Evolutionary conservation across 805 yeast species (phyloP), one percentile per base, ranked within the genome.

Genomic region (Lachancea waltii): DNA sequence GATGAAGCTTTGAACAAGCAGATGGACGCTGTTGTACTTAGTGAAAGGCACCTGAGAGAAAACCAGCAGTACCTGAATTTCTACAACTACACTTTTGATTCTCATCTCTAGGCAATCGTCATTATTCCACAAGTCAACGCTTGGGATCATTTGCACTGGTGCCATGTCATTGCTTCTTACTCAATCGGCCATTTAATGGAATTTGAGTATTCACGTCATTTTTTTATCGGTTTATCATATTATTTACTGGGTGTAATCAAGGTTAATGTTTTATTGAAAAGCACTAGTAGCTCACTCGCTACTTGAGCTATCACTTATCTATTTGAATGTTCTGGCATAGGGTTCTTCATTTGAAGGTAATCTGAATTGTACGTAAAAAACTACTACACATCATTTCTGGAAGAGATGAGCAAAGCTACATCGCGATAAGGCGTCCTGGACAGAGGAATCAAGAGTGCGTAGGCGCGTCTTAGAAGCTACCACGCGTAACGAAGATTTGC

Each of bases 51-150:
- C 18, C 31, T 49, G 19, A 47, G 53, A 31, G 62, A 58, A 30
- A 51, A 53, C 7, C 50, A 54, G 38, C 56, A 56, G 31, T 59
- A 54, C 41, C 19, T 56, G 38, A 50, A 56, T 29, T 56, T 59
- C 35, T 59, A 57, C 47, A 57, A 56, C 26, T 33, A 22, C 31
- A 42, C 45, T 7, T 38, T 38, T 36, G 29, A 38, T 16, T 22
- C 38, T 21, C 37, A 42, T 14, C 33, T 35, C 13, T n/a, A n/a
- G n/a, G n/a, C n/a, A n/a, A n/a, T n/a, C n/a, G n/a, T n/a, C n/a
- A n/a, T n/a, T n/a, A n/a, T n/a, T n/a, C n/a, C n/a, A n/a, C n/a
- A n/a, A n/a, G n/a, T n/a, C n/a, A n/a, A n/a, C n/a, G n/a, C n/a
- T n/a, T n/a, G n/a, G n/a, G n/a, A n/a, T n/a, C n/a, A n/a, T n/a